Evolutionary conservation across 1,284 basidiomycete species (phyloP).

Genomic region (Ganoderma resinaceum): DNA sequence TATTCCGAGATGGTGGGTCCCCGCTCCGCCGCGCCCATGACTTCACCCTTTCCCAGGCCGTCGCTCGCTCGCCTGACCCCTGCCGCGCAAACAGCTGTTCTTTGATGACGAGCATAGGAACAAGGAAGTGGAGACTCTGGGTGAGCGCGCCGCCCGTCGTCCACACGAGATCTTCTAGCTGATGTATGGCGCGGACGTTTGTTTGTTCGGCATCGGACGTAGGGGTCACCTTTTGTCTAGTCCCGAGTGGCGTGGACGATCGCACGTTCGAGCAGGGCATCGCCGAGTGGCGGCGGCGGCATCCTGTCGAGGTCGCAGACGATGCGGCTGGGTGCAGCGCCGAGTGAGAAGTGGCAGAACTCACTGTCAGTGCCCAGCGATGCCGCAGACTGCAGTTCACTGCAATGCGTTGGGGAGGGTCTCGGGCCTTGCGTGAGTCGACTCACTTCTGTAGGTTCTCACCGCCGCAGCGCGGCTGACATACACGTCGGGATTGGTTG

Average conservation of each 20-base stretch:
- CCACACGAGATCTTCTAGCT: conserved; percentile 13
- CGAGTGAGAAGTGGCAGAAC: neutral
- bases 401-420: neutral
- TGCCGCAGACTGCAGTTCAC: neutral
- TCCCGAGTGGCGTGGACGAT: conserved; percentile 58
- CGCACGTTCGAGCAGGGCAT: conserved; percentile 68
- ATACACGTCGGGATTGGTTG: neutral
- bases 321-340: conserved; percentile 26
- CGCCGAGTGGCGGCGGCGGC: conserved; percentile 62
- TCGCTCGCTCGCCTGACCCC: neutral
- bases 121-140: conserved; percentile 76
- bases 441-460: neutral
- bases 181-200: conserved; percentile 6
- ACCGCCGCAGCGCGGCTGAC: neutral
- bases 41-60: neutral
- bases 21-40: conserved; percentile 11
- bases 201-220: neutral
- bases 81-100: conserved; percentile 62
- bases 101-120: conserved; percentile 87
- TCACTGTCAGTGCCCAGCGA: neutral
- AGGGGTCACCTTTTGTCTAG: conserved; percentile 78
- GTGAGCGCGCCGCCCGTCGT: conserved; percentile 44
- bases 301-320: conserved; percentile 43
- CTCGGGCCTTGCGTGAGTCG: neutral
- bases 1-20: conserved; percentile 81